phyloP scores from a whole-genome alignment of 352 stramenopile species.

The Phytophthora palmivora region DNA sequence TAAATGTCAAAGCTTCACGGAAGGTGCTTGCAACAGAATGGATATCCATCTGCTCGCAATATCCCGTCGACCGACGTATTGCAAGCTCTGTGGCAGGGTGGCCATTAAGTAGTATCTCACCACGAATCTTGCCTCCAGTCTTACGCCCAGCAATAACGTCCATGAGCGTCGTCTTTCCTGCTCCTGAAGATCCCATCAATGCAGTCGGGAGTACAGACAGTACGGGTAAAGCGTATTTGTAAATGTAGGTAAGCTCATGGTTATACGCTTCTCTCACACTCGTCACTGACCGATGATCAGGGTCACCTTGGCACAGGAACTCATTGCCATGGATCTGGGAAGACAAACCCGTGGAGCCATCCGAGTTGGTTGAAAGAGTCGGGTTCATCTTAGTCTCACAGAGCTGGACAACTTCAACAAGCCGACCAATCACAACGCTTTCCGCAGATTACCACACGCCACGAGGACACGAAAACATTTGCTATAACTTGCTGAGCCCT shows the following conservation, averaged over 20 bases:
- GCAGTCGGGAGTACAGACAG: conserved; percentile 26
- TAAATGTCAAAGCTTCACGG: conserved; percentile 56
- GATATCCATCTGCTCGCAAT: conserved; percentile 83
- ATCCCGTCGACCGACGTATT: conserved; percentile 47
- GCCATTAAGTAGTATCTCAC: conserved; percentile 24
- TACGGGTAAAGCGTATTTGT: no score
- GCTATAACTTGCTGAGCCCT: conserved; percentile 12
- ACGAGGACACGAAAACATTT: conserved; percentile 23
- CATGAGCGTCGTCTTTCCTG: conserved; percentile 47
- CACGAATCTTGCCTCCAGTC: conserved; percentile 21
- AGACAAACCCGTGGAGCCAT: no score
- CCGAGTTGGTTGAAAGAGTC: conserved; percentile 8
- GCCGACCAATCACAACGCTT: conserved; percentile 18
- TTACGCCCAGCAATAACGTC: conserved; percentile 27
- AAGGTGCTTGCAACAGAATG: conserved; percentile 84
- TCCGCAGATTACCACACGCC: conserved; percentile 16
- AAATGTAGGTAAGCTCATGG: no score
- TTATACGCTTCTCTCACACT: no score
- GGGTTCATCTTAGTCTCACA: background rate
- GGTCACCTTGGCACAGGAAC: no score
- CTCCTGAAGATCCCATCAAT: conserved; percentile 65
- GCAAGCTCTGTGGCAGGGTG: conserved; percentile 19
- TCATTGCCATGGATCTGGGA: no score
- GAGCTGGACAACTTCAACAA: conserved; percentile 19
- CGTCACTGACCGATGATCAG: no score